A percentile compares a stretch with the other conserved stretches of the same genome.
phyloP scores from a whole-genome alignment of 2,329 filamentous ascomycete genomes.

The Ceratocystis eucalypticola region DNA sequence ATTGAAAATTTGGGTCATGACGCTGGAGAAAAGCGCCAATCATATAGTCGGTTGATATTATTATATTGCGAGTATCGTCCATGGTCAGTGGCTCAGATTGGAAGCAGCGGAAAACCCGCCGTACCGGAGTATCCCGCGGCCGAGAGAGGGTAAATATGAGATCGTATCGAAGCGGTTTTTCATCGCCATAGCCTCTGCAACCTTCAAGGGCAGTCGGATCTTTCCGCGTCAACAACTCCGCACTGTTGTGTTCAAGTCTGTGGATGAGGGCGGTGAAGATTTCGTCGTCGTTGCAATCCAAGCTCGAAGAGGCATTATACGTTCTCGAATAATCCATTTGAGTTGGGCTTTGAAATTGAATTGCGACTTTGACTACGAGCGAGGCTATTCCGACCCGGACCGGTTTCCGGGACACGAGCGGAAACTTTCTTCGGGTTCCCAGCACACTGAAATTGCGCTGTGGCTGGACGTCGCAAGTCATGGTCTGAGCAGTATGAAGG shows the following conservation, averaged over 20 bases:
- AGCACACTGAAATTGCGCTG: conserved; percentile 19
- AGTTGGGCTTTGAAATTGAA: conserved; percentile 35
- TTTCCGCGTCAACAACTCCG: conserved; percentile 40
- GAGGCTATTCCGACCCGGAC: conserved; percentile 12
- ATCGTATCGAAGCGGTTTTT: conserved; percentile 37
- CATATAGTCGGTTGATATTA: conserved; percentile 37
- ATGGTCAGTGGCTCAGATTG: conserved; percentile 35
- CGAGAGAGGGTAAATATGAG: conserved; percentile 33
- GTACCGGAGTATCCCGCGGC: conserved; percentile 28
- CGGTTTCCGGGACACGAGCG: conserved; percentile 23
- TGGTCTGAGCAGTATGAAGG: conserved; percentile 13
- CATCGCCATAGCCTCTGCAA: conserved; percentile 25
- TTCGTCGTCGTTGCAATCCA: conserved; percentile 32
- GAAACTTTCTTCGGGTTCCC: conserved; percentile 25
- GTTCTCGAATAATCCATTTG: conserved; percentile 32
- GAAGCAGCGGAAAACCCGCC: conserved; percentile 37
- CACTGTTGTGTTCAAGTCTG: conserved; percentile 38
- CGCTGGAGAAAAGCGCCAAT: conserved; percentile 37
- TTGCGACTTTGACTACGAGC: conserved; percentile 32
- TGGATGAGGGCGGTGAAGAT: conserved; percentile 37
- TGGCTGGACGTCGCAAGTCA: conserved; percentile 19
- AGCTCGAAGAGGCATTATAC: conserved; percentile 34
- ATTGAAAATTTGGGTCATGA: conserved; percentile 38
- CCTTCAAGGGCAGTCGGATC: conserved; percentile 35
- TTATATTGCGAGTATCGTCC: conserved; percentile 33